Conservation (phyloP, 2,329 filamentous ascomycete species). For the Exophiala mesophila region DNA sequence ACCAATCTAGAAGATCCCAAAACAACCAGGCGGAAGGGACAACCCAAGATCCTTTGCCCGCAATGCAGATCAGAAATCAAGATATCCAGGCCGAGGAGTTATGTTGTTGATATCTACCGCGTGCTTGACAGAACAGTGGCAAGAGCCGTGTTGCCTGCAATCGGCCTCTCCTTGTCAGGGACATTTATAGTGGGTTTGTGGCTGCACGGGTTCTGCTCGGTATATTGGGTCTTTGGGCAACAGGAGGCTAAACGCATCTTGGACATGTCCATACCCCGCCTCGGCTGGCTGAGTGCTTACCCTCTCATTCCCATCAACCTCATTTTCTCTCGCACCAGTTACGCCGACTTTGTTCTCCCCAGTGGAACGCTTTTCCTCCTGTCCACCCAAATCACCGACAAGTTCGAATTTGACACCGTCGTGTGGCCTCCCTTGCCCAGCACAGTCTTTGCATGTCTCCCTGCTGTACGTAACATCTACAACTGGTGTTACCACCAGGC, state of each 20-base stretch:
- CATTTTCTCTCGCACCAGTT: conserved; percentile 60
- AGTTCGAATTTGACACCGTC: conserved; percentile 47
- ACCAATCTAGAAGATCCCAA: conserved; percentile 72
- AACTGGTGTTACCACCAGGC: conserved; percentile 57
- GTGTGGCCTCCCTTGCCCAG: conserved; percentile 63
- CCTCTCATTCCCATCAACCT: conserved; percentile 65
- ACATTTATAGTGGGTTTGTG: conserved; percentile 50
- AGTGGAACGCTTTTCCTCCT: conserved; percentile 57
- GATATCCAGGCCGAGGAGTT: conserved; percentile 68
- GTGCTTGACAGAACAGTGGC: conserved; percentile 53
- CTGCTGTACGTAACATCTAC: conserved; percentile 61
- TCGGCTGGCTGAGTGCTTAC: conserved; percentile 50
- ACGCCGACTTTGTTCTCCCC: conserved; percentile 60
- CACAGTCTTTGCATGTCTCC: conserved; percentile 61
- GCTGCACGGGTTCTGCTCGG: conserved; percentile 57
- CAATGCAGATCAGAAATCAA: conserved; percentile 81
- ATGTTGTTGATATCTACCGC: conserved; percentile 63
- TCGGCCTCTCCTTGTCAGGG: conserved; percentile 45
- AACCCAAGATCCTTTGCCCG: conserved; percentile 67
- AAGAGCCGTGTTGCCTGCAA: conserved; percentile 60
- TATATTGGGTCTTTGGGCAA: conserved; percentile 61
- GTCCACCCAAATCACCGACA: conserved; percentile 39
- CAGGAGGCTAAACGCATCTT: conserved; percentile 48
- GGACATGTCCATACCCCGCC: conserved; percentile 42
- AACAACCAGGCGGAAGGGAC: conserved; percentile 45